Conservation (phyloP, 2,329 filamentous ascomycete genomes). For the Colletotrichum sp. region DNA sequence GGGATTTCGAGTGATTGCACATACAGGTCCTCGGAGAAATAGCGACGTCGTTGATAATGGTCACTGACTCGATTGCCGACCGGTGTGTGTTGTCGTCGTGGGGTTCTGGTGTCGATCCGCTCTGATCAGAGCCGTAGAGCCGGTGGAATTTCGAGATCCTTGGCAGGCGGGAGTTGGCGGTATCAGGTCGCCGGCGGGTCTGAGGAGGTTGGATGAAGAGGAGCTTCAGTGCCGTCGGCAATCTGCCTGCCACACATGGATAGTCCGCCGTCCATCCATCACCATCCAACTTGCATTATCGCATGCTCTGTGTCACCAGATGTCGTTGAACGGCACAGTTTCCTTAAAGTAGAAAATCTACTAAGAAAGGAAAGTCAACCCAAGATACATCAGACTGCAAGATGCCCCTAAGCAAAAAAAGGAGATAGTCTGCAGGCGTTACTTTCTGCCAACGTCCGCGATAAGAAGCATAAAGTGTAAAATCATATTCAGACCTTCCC, state of each 20-base stretch:
- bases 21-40: background rate
- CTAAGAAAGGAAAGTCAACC: background rate
- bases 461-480: background rate
- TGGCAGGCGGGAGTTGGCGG: background rate
- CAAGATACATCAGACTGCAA: background rate
- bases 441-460: background rate
- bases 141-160: background rate
- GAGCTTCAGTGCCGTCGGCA: background rate
- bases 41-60: background rate
- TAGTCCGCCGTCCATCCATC: background rate
- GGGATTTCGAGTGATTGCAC: background rate
- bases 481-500: background rate
- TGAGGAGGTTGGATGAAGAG: background rate
- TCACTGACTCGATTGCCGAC: background rate
- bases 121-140: fast-evolving
- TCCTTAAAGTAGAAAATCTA: background rate
- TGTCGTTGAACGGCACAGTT: background rate
- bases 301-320: background rate
- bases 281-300: background rate
- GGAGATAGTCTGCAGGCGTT: background rate
- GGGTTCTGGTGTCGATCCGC: background rate
- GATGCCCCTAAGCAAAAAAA: background rate
- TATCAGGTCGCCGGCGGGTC: background rate
- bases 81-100: background rate
- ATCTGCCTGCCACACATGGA: background rate